phyloP scores from a whole-genome alignment of 345 rosid species.

The Populus tremula region DNA sequence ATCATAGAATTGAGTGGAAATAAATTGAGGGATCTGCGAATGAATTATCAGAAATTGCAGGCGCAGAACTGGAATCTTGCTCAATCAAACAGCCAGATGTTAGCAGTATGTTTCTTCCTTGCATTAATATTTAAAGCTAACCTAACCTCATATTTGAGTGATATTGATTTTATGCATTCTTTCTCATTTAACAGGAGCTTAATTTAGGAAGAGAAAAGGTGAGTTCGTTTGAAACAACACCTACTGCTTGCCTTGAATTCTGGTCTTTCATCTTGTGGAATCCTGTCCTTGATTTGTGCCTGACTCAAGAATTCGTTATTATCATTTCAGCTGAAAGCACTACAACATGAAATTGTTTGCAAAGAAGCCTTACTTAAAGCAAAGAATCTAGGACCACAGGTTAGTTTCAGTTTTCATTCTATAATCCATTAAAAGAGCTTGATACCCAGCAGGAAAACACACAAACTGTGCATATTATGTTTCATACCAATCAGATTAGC shows the following conservation, averaged over 20 bases:
- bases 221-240: background rate
- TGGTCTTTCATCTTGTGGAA: background rate
- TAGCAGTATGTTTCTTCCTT: slow-evolving; percentile 43
- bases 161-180: slow-evolving; percentile 1
- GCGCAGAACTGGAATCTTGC: slow-evolving; percentile 61
- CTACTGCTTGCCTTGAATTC: background rate
- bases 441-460: background rate
- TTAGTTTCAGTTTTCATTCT: slow-evolving; percentile 9
- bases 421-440: too few relatives aligned
- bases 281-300: background rate
- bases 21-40: slow-evolving; percentile 45
- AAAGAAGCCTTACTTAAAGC: slow-evolving; percentile 52
- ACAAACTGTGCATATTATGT: too few relatives aligned
- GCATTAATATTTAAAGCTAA: background rate
- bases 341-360: slow-evolving; percentile 58
- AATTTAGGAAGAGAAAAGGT: slow-evolving; percentile 58
- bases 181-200: slow-evolving; percentile 43
- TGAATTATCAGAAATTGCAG: slow-evolving; percentile 48
- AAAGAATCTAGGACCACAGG: slow-evolving; percentile 24
- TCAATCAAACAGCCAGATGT: slow-evolving; percentile 53
- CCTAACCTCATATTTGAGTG: slow-evolving; percentile 4
- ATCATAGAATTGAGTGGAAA: slow-evolving; percentile 48
- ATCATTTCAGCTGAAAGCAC: slow-evolving; percentile 40
- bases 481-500: background rate
- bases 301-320: slow-evolving; percentile 1